phyloP scores from a whole-genome alignment of 2,329 filamentous ascomycete species.

The Keithomyces neogunnii region DNA sequence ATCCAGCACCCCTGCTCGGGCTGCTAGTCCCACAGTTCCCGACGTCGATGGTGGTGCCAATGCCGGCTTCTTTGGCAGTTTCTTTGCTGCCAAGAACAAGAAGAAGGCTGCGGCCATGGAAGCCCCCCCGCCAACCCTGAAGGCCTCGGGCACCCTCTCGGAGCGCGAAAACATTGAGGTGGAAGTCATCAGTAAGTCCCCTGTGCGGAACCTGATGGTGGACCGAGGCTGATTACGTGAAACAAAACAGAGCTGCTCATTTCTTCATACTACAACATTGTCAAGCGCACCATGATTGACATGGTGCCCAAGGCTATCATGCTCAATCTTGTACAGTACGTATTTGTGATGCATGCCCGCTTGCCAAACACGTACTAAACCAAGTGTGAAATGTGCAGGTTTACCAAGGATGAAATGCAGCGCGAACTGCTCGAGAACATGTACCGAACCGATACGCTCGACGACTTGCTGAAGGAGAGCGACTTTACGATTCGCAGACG shows the following conservation, averaged over 20 bases:
- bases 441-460: constrained; percentile 84
- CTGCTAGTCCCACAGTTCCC: constrained; percentile 63
- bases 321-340: constrained; percentile 90
- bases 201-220: neutral
- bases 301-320: constrained; percentile 99
- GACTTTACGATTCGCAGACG: constrained; percentile 91
- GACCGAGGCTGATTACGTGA: neutral
- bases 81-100: constrained; percentile 99
- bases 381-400: constrained; percentile 38
- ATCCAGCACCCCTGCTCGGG: constrained; percentile 57
- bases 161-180: constrained; percentile 95
- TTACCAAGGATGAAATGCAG: constrained; percentile 98
- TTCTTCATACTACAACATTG: constrained; percentile 95
- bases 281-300: constrained; percentile 96
- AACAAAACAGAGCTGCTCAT: constrained; percentile 86
- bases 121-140: constrained; percentile 81
- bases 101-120: constrained; percentile 99
- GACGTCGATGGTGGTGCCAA: constrained; percentile 44
- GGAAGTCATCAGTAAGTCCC: constrained; percentile 84
- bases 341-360: constrained; percentile 15
- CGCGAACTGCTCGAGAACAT: constrained; percentile 93
- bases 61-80: constrained; percentile 90
- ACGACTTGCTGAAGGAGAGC: constrained; percentile 93
- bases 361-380: neutral
- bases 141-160: constrained; percentile 86